Evolutionary conservation across 2,329 filamentous ascomycete genomes (phyloP).

Genomic region (Arthrobotrys entomopaga): DNA sequence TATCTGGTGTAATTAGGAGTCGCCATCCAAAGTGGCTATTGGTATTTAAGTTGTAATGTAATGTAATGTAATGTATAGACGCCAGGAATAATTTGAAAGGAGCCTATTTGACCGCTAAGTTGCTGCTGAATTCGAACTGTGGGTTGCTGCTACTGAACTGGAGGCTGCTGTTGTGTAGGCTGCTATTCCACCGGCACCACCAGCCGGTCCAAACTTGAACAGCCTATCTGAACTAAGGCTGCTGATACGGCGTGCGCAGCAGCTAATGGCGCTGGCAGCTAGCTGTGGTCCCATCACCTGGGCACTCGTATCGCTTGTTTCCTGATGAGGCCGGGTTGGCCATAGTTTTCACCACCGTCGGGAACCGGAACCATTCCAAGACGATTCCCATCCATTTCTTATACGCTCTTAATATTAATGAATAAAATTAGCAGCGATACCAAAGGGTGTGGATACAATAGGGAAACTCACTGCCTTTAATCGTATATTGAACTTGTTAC

Average conservation of each 20-base stretch:
- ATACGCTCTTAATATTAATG: too few relatives aligned
- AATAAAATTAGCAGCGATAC: too few relatives aligned
- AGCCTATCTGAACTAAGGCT: not conserved
- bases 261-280: slow-evolving; percentile 6
- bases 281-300: slow-evolving; percentile 22
- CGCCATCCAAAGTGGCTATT: too few relatives aligned
- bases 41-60: slow-evolving; percentile 10
- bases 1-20: too few relatives aligned
- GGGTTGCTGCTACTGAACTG: slow-evolving; percentile 1
- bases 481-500: too few relatives aligned
- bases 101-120: not conserved
- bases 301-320: slow-evolving; percentile 24
- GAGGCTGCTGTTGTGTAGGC: slow-evolving; percentile 20
- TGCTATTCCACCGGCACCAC: slow-evolving; percentile 6
- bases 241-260: slow-evolving; percentile 17
- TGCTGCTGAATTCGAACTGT: slow-evolving; percentile 7
- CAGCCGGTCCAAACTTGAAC: slow-evolving; percentile 21
- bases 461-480: too few relatives aligned
- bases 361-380: too few relatives aligned
- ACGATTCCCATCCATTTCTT: too few relatives aligned
- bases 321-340: slow-evolving; percentile 29
- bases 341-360: slow-evolving; percentile 7
- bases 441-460: too few relatives aligned
- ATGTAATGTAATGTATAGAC: too few relatives aligned
- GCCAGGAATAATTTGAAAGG: slow-evolving; percentile 20